A percentile compares a stretch with the other conserved stretches of the same genome.
Conservation (phyloP, 257 asterid species). For the Cruciata laevipes region DNA sequence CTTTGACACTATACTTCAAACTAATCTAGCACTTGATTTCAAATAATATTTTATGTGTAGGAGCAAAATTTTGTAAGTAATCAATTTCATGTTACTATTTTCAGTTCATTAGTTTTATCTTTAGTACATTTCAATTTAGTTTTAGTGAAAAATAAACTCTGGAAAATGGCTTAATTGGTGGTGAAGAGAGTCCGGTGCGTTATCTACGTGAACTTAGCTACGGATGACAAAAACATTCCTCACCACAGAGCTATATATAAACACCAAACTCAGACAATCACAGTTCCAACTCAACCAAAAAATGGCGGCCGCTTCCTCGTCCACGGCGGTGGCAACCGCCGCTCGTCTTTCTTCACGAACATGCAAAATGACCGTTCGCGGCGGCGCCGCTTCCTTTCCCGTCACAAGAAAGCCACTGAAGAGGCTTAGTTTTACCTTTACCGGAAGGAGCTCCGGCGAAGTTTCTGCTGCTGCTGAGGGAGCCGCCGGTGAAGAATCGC, state of each 20-base stretch:
- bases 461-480: background rate
- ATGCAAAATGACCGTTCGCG: background rate
- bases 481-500: background rate
- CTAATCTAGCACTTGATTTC: no score
- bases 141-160: no score
- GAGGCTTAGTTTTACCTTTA: background rate
- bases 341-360: conserved; percentile 16
- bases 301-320: conserved; percentile 46
- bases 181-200: background rate
- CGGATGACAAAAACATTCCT: background rate
- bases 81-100: no score
- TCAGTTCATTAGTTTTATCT: no score
- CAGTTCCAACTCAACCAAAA: background rate
- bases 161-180: background rate
- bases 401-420: conserved; percentile 6
- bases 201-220: background rate
- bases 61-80: no score
- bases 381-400: background rate
- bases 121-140: no score
- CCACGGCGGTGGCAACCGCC: conserved; percentile 24
- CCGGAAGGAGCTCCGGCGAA: conserved; percentile 27
- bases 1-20: no score
- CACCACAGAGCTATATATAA: conserved; percentile 6
- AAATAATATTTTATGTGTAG: no score
- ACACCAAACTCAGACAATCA: background rate